phyloP scores from a whole-genome alignment of 768 basidiomycete species.

The Polyporus arcularius region DNA sequence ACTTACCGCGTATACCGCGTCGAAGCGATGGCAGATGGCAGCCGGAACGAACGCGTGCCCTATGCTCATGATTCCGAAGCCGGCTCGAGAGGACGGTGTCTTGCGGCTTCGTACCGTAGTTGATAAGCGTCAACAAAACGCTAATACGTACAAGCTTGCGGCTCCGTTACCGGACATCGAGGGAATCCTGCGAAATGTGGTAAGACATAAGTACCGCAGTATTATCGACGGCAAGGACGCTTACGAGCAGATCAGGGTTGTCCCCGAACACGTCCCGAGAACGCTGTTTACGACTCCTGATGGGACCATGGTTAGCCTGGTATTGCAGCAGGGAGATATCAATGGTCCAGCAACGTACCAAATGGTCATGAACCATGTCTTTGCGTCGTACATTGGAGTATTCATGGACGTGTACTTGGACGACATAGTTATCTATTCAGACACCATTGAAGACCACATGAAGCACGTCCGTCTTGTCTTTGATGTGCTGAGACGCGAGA shows the following conservation, averaged over 20 bases:
- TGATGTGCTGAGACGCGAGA: conserved; percentile 10
- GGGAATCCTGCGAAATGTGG: conserved; percentile 21
- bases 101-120: conserved; percentile 10
- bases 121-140: conserved; percentile 22
- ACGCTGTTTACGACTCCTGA: conserved; percentile 30
- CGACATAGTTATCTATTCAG: conserved; percentile 34
- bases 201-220: conserved; percentile 12
- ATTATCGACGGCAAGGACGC: conserved; percentile 31
- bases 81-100: conserved; percentile 6
- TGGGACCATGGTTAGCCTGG: conserved; percentile 31
- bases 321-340: conserved; percentile 35
- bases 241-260: conserved; percentile 33
- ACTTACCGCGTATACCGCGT: conserved; percentile 29
- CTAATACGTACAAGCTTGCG: conserved; percentile 26
- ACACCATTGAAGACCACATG: conserved; percentile 29
- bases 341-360: conserved; percentile 35
- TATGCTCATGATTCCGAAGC: conserved; percentile 36
- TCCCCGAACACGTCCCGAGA: conserved; percentile 19
- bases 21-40: conserved; percentile 33
- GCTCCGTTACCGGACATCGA: conserved; percentile 31
- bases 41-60: conserved; percentile 32
- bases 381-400: conserved; percentile 27
- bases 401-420: conserved; percentile 36
- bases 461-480: conserved; percentile 20
- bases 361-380: conserved; percentile 30